Evolutionary conservation across 2,329 filamentous ascomycete genomes (phyloP).

Genomic region (Penicillium sp.): DNA sequence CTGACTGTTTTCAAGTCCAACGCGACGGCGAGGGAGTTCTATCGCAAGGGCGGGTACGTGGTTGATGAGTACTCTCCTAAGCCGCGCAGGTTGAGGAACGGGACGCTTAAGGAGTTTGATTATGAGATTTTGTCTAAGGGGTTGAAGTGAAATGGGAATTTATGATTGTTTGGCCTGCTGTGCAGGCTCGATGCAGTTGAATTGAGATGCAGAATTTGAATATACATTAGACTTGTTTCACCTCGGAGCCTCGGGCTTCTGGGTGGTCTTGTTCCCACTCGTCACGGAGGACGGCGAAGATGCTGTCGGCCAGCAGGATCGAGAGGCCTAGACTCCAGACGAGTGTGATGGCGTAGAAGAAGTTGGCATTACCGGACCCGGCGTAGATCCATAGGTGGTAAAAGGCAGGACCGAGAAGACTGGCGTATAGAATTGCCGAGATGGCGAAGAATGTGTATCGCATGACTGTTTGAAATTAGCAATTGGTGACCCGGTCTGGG

Average conservation of each 20-base stretch:
- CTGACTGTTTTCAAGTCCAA: slow-evolving; percentile 60
- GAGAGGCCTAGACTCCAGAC: slow-evolving; percentile 93
- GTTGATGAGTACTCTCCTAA: slow-evolving; percentile 54
- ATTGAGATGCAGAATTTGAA: slow-evolving; percentile 11
- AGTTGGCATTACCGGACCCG: slow-evolving; percentile 96
- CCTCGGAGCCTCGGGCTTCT: slow-evolving; percentile 84
- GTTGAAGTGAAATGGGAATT: slow-evolving; percentile 19
- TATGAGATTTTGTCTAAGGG: slow-evolving; percentile 55
- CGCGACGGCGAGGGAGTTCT: slow-evolving; percentile 47
- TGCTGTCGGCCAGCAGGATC: slow-evolving; percentile 78
- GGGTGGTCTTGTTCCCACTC: slow-evolving; percentile 92
- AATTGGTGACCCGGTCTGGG: not conserved
- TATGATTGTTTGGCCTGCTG: not conserved
- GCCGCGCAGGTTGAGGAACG: slow-evolving; percentile 50
- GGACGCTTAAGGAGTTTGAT: slow-evolving; percentile 49
- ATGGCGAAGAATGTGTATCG: slow-evolving; percentile 87
- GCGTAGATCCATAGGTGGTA: slow-evolving; percentile 98
- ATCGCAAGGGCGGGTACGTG: slow-evolving; percentile 51
- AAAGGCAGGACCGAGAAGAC: slow-evolving; percentile 87
- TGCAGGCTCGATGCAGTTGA: not conserved
- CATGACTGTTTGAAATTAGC: slow-evolving; percentile 62
- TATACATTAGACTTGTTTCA: slow-evolving; percentile 69
- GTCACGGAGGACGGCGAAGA: slow-evolving; percentile 85
- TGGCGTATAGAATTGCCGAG: slow-evolving; percentile 80
- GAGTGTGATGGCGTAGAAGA: slow-evolving; percentile 98